Evolutionary conservation across 2,329 filamentous ascomycete species (phyloP).

Genomic region (Calonectria montana): DNA sequence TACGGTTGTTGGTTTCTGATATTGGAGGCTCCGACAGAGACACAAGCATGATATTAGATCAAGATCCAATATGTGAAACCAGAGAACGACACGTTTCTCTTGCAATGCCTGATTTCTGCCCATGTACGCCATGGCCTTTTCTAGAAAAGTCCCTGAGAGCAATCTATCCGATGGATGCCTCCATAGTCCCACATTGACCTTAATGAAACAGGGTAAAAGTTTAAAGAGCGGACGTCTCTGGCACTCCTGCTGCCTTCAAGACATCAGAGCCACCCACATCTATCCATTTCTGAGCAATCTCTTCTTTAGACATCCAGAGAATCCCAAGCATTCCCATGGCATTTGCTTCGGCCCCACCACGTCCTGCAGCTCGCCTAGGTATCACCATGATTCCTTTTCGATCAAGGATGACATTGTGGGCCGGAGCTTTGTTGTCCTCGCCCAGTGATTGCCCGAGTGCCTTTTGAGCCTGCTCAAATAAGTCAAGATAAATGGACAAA

Average conservation of each 20-base stretch:
- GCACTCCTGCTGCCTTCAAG: conserved; percentile 21
- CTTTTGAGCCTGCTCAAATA: conserved; percentile 32
- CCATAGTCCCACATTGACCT: not conserved
- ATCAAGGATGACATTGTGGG: conserved; percentile 59
- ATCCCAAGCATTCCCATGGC: conserved; percentile 60
- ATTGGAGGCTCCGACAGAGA: not conserved
- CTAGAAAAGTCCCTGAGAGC: not conserved
- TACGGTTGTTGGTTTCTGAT: not conserved
- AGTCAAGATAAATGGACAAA: conserved; percentile 38
- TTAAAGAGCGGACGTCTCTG: not conserved
- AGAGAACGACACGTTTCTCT: not conserved
- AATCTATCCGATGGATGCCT: not conserved
- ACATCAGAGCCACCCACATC: conserved; percentile 17
- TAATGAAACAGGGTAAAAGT: not conserved
- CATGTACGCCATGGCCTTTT: not conserved
- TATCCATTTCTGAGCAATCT: conserved; percentile 17
- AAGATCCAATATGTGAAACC: not conserved
- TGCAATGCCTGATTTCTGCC: no score
- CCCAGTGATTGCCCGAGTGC: conserved; percentile 4
- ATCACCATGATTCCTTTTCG: conserved; percentile 59
- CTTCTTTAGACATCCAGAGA: conserved; percentile 36
- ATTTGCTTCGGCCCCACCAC: conserved; percentile 54
- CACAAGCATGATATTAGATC: not conserved
- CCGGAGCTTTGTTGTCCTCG: conserved; percentile 21
- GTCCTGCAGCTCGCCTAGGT: conserved; percentile 51